phyloP scores from a whole-genome alignment of 192 early-diverging fungal genomes.

The Podila epicladia region DNA sequence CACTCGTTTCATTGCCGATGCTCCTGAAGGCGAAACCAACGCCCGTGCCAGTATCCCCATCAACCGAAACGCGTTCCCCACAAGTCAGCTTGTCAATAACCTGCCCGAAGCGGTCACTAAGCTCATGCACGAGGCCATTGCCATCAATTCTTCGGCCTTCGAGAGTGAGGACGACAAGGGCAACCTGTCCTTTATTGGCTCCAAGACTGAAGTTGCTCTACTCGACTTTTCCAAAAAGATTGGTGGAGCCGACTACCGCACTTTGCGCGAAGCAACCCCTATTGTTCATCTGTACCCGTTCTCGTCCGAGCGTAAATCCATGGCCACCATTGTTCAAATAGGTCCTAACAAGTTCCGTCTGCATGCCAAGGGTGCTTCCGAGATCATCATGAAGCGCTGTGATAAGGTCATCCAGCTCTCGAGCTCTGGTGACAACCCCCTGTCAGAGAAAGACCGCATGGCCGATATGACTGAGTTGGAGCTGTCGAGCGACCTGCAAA shows the following conservation, averaged over 20 bases:
- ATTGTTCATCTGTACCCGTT: slow-evolving; percentile 88
- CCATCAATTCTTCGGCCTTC: slow-evolving; percentile 86
- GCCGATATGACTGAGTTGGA: slow-evolving; percentile 9
- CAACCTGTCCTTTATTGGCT: slow-evolving; percentile 75
- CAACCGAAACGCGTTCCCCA: slow-evolving; percentile 43
- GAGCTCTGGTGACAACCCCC: slow-evolving; percentile 2
- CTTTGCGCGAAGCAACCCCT: slow-evolving; percentile 69
- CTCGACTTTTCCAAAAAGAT: slow-evolving; percentile 78
- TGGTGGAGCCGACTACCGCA: slow-evolving; percentile 68
- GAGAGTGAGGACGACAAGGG: slow-evolving; percentile 60
- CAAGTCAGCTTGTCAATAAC: slow-evolving; percentile 58
- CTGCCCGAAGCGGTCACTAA: slow-evolving; percentile 54
- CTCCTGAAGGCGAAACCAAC: slow-evolving; percentile 50
- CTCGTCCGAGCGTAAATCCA: slow-evolving; percentile 91
- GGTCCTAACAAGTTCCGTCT: slow-evolving; percentile 67
- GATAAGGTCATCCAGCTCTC: slow-evolving; percentile 59
- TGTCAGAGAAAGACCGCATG: slow-evolving; percentile 30
- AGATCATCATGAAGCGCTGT: slow-evolving; percentile 81
- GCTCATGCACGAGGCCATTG: slow-evolving; percentile 75
- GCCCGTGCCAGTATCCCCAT: slow-evolving; percentile 50
- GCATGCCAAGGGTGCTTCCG: slow-evolving; percentile 95
- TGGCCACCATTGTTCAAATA: slow-evolving; percentile 78
- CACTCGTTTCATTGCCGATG: slow-evolving; percentile 59
- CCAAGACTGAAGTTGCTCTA: slow-evolving; percentile 96
- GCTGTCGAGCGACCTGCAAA: slow-evolving; percentile 40